Evolutionary conservation across 352 stramenopile species (phyloP).

Genomic region (Halophytophthora batemanensis): DNA sequence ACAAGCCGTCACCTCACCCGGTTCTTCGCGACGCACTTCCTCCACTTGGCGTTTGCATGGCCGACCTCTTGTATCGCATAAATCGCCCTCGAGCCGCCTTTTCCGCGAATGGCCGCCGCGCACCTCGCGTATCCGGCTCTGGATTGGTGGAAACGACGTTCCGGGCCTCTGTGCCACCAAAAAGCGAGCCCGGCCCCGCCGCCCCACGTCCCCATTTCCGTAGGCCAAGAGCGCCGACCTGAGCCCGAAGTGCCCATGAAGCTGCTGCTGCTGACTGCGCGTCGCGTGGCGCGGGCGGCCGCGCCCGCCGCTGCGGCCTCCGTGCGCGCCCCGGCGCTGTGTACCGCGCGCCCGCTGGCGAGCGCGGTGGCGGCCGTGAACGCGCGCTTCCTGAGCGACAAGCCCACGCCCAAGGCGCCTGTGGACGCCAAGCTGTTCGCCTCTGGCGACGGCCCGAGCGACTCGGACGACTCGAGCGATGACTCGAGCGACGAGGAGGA

Average conservation of each 20-base stretch:
- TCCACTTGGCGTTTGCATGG: no score
- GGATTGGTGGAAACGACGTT: slow-evolving; percentile 5
- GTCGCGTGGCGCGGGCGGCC: slow-evolving; percentile 22
- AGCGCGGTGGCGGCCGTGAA: slow-evolving; percentile 7
- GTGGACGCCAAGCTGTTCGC: slow-evolving; percentile 27
- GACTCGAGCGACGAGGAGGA: slow-evolving; percentile 36
- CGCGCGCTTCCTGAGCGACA: slow-evolving; percentile 23
- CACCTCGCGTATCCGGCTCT: no score
- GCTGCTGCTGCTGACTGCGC: slow-evolving; percentile 38
- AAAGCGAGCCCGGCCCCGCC: no score
- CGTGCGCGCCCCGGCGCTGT: no score
- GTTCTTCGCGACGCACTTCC: no score
- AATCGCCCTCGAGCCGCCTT: no score
- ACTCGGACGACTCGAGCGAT: slow-evolving; percentile 13
- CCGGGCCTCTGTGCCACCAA: slow-evolving; percentile 5
- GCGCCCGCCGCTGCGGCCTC: slow-evolving; percentile 9
- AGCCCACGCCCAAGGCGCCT: slow-evolving; percentile 3
- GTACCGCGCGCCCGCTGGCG: slow-evolving; percentile 7
- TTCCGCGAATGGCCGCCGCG: slow-evolving; percentile 23
- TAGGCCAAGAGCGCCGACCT: slow-evolving; percentile 1
- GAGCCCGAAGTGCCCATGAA: no score
- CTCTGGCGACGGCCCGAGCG: slow-evolving; percentile 1
- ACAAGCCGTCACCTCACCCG: no score
- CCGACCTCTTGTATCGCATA: no score
- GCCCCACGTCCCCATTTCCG: slow-evolving; percentile 26